Evolutionary conservation across 2,329 filamentous ascomycete genomes (phyloP).

Genomic region (Chaetomium sp.): DNA sequence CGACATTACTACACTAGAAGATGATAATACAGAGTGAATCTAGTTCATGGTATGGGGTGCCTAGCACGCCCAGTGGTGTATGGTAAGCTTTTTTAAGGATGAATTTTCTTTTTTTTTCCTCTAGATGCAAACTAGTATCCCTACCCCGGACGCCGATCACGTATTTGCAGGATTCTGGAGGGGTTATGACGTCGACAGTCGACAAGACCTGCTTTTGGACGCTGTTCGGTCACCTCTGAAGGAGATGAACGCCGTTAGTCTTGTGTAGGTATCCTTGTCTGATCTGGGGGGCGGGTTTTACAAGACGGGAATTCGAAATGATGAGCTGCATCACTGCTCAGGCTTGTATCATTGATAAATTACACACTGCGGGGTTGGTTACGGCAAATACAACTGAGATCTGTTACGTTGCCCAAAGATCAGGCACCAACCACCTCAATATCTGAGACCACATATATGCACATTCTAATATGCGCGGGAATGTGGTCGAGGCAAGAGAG

Average conservation of each 20-base stretch:
- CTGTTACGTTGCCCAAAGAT: not conserved
- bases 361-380: too few relatives aligned
- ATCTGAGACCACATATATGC: not conserved
- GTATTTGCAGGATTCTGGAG: not conserved
- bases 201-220: not conserved
- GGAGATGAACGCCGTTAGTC: not conserved
- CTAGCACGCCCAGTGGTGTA: too few relatives aligned
- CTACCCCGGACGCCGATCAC: not conserved
- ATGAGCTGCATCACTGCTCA: too few relatives aligned
- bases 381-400: too few relatives aligned
- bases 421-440: not conserved
- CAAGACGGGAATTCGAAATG: too few relatives aligned
- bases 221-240: not conserved
- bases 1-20: too few relatives aligned
- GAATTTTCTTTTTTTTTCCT: too few relatives aligned
- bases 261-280: not conserved
- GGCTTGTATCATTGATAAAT: too few relatives aligned
- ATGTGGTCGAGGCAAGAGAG: constrained; percentile 1
- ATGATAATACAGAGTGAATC: too few relatives aligned
- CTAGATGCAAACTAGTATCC: too few relatives aligned
- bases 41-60: too few relatives aligned
- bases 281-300: not conserved
- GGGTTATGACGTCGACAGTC: not conserved
- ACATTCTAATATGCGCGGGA: not conserved
- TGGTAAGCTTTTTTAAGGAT: too few relatives aligned